Conservation (phyloP, 495 filamentous ascomycete species). For the Talaromyces trachyspermus region DNA sequence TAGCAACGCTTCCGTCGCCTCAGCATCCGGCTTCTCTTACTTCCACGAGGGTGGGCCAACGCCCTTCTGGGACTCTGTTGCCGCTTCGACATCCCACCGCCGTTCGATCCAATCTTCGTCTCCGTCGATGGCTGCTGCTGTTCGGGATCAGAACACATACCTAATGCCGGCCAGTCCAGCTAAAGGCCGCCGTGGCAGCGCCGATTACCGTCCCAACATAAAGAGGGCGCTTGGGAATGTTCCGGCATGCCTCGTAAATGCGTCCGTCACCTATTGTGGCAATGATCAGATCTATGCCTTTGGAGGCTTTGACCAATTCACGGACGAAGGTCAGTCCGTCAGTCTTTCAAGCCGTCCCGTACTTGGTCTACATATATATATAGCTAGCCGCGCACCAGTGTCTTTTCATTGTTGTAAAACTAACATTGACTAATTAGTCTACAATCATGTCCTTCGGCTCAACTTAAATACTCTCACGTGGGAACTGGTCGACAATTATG, state of each 20-base stretch:
- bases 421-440: constrained; percentile 49
- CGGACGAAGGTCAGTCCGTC: constrained; percentile 69
- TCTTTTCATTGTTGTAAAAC: constrained; percentile 1
- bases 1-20: constrained; percentile 6
- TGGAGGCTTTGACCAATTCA: constrained; percentile 98
- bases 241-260: constrained; percentile 93
- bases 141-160: constrained; percentile 58
- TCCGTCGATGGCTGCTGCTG: constrained; percentile 17
- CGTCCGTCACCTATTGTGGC: constrained; percentile 93
- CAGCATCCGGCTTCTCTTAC: constrained; percentile 13
- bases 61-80: constrained; percentile 14
- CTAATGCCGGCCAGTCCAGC: constrained; percentile 74
- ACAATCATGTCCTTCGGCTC: constrained; percentile 90
- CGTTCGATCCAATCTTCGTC: constrained; percentile 20
- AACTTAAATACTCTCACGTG: constrained; percentile 82
- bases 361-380: too few relatives aligned
- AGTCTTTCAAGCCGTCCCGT: too few relatives aligned
- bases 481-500: constrained; percentile 96
- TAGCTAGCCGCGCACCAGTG: too few relatives aligned
- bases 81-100: constrained; percentile 19
- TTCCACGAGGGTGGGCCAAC: constrained; percentile 32
- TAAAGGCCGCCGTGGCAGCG: constrained; percentile 50
- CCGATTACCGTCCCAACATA: constrained; percentile 74
- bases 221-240: constrained; percentile 76
- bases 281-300: constrained; percentile 97